Evolutionary conservation across 2,329 filamentous ascomycete genomes (phyloP), one percentile per base, ranked within the genome.

Genomic region (Rachicladosporium sp.): DNA sequence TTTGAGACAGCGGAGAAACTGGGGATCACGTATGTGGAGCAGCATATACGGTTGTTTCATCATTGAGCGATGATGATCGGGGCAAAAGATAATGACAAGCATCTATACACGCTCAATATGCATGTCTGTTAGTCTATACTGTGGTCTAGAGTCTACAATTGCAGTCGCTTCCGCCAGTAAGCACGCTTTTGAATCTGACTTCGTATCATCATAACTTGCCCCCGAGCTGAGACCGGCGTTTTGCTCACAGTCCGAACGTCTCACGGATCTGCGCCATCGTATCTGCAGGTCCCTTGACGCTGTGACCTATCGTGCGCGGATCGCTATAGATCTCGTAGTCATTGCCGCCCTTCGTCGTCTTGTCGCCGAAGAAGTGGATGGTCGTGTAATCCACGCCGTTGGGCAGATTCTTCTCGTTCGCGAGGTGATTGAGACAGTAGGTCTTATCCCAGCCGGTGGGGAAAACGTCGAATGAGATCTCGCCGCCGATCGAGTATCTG

Each of bases 391-490:
- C 67, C 47, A 93, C 69, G 46, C 81, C 80, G 55, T 76, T 79
- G 15, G 15, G 15, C 60, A 62, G 49, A 11, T 64, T 59, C 54
- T 81, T 79, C 62, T 95, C 88, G 47, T 73, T 73, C 67, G 91
- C 85, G 46, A 96, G 70, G 64, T 95, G 88, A 53, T 76, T 70
- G 50, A 96, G 71, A 68, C 88, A 95, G 73, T 94, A 98, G 7
- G 85, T 94, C 78, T 96, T 98, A 69, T 98, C 91, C 91, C 91
- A 98, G 57, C 91, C 91, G 2, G 70, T 76, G 48, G 91, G 91
- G 74, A 98, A 98, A 55, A 96, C 83, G 59, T 98, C 91, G 63
- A 98, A 98, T 44, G 88, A 95, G 65, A 98, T 95, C 60, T 95
- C 86, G 38, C 91, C 91, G 52, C 91, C 91, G 54, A 98, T 93